phyloP scores from a whole-genome alignment of 1,284 basidiomycete genomes.

The Trichosporon faecale region DNA sequence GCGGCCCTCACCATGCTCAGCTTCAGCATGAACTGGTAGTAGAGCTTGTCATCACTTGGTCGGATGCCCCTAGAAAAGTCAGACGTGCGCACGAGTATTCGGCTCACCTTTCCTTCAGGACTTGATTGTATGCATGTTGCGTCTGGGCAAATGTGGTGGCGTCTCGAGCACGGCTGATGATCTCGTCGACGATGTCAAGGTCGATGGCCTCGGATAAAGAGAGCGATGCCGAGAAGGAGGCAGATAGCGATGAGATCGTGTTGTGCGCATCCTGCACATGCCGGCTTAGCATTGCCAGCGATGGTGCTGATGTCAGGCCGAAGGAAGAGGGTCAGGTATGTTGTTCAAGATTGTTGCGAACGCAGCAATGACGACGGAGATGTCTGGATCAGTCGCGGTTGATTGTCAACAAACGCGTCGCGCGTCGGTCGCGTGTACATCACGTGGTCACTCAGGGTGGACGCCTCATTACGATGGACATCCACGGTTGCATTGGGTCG shows the following conservation, averaged over 20 bases:
- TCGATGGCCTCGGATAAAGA: constrained; percentile 39
- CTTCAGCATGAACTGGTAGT: constrained; percentile 51
- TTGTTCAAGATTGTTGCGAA: not conserved
- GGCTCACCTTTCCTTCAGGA: constrained; percentile 41
- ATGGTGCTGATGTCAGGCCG: not conserved
- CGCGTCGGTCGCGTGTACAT: not conserved
- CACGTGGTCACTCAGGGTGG: not conserved
- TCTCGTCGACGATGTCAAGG: constrained; percentile 43
- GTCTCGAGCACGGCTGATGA: constrained; percentile 37
- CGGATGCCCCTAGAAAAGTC: constrained; percentile 37
- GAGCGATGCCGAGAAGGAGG: constrained; percentile 28
- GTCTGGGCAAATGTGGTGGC: constrained; percentile 45
- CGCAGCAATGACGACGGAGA: not conserved
- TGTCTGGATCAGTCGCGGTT: not conserved
- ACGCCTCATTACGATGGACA: not conserved
- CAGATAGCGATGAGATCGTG: not conserved
- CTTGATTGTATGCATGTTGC: constrained; percentile 38
- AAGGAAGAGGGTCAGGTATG: not conserved
- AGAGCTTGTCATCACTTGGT: constrained; percentile 36
- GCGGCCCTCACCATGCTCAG: constrained; percentile 46
- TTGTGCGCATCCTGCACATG: constrained; percentile 24
- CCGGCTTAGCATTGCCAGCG: constrained; percentile 24
- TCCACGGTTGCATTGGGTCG: not conserved
- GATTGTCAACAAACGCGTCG: constrained; percentile 12
- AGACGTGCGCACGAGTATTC: not conserved